phyloP scores from a whole-genome alignment of 805 yeast species.

The Clavispora phyllophila region DNA sequence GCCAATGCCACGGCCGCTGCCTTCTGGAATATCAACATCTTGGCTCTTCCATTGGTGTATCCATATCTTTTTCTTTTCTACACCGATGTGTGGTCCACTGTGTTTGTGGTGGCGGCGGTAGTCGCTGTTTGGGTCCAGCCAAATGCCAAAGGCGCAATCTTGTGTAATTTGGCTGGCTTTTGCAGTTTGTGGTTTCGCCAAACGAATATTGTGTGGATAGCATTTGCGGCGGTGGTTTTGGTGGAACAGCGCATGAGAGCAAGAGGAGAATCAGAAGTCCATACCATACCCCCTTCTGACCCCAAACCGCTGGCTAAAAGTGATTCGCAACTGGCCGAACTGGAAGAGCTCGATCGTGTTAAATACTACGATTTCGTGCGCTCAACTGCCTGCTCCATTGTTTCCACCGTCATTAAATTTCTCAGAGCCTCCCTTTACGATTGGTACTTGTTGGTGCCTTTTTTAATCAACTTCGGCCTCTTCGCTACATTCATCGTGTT shows the following conservation, averaged over 20 bases:
- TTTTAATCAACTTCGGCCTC: conserved; percentile 41
- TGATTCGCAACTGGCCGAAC: neutral
- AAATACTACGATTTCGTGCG: neutral
- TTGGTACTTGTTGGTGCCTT: conserved; percentile 42
- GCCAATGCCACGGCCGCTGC: conserved; percentile 9
- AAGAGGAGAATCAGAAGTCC: neutral
- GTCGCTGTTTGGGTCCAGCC: conserved; percentile 37
- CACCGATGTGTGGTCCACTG: conserved; percentile 91
- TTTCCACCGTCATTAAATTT: neutral
- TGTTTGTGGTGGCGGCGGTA: conserved; percentile 55
- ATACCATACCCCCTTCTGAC: neutral
- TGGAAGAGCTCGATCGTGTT: neutral
- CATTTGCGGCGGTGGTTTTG: conserved; percentile 50
- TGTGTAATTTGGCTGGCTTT: conserved; percentile 54
- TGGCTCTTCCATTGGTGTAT: conserved; percentile 63
- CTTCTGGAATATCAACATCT: conserved; percentile 25
- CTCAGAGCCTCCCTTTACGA: conserved; percentile 6
- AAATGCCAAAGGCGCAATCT: conserved; percentile 15
- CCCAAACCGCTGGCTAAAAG: too few relatives aligned
- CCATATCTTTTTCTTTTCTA: conserved; percentile 76
- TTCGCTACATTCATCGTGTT: conserved; percentile 55
- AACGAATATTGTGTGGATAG: conserved; percentile 86
- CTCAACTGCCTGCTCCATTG: neutral
- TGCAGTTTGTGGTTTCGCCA: conserved; percentile 76
- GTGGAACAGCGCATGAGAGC: conserved; percentile 41